Percentiles rank a stretch among this genome's conserved stretches.
phyloP scores from a whole-genome alignment of 1,139 yeast genomes.

The Saccharomycopsis phalli region DNA sequence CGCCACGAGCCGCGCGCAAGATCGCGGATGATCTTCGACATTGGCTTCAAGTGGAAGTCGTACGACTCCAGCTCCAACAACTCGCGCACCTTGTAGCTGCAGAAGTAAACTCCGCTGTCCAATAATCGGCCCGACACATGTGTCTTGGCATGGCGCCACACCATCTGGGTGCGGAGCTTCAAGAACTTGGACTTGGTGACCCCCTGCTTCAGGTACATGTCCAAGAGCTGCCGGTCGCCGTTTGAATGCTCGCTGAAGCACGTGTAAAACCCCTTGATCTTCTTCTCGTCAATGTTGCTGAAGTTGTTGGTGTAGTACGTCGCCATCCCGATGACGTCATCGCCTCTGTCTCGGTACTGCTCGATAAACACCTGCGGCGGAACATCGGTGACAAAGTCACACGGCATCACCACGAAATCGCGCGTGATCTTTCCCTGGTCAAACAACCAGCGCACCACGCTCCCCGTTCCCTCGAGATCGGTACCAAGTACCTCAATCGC shows the following conservation, averaged over 20 bases:
- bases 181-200: conserved; percentile 63
- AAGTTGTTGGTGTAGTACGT: conserved; percentile 53
- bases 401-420: conserved; percentile 75
- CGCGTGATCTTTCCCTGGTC: conserved; percentile 28
- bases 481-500: conserved; percentile 40
- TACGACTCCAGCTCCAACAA: conserved; percentile 31
- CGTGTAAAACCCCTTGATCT: conserved; percentile 49
- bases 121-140: conserved; percentile 67
- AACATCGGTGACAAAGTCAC: conserved; percentile 85
- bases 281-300: conserved; percentile 72
- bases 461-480: conserved; percentile 53
- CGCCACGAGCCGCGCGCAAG: conserved; percentile 89
- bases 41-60: conserved; percentile 35
- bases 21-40: conserved; percentile 71
- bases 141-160: conserved; percentile 79
- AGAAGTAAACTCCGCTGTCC: conserved; percentile 75
- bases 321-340: conserved; percentile 59
- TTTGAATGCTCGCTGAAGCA: conserved; percentile 42
- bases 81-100: conserved; percentile 45
- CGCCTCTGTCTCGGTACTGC: conserved; percentile 63
- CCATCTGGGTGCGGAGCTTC: conserved; percentile 73
- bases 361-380: conserved; percentile 88
- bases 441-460: conserved; percentile 37
- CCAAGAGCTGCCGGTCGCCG: conserved; percentile 51
- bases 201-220: conserved; percentile 53